Base-by-base conservation (phyloP, 2,329 filamentous ascomycete species). In the Dactylellina leptospora region DNA sequence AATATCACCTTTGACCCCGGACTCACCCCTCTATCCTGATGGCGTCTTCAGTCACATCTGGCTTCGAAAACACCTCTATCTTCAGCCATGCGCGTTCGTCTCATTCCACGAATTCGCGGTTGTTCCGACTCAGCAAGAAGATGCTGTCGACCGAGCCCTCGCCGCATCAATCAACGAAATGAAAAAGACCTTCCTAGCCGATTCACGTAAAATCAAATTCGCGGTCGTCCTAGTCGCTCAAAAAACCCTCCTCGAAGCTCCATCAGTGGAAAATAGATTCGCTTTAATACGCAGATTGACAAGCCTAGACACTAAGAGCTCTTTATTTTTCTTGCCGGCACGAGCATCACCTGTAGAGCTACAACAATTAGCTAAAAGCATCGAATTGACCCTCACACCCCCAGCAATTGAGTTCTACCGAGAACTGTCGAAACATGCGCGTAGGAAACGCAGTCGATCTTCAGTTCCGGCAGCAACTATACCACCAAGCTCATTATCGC, bases 401-500 rank as follows among this genome's bases (percentile, higher is more conserved):
- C 83, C 88, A 18, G 87, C 91, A 18, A 82, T 93, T 47, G 95
- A 99, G 76, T 96, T 97, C 80, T 97, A 97, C 79, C 85, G 93
- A 47, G 93, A 99, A 76, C 84, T 97, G 10, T 92, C 92, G n/a
- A 93, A 96, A 70, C 93, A 96, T 82, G 85, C 90, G 8, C 87
- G 93, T 75, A 90, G 95, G 78, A 97, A 97, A 82, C 89, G 91
- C 75, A 89, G 90, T 48, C 86, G 92, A 68, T 90, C 91, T 5
- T 84, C 87, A 16, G 87, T 90, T 11, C 92, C 92, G 9, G 88
- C 90, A 50, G 92, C 93, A 2, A 93, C 92, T 4, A 85, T 91
- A 28, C 91, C 92, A 3, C 91, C 92, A 0, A 93, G 91, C 0
- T 91, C 91, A 25, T 96, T 91, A 1, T 96, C 92, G 0, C 90